A percentile compares a stretch with the other conserved stretches of the same genome.
Conservation (phyloP, 257 asterid genomes). For the Agastache rugosa region DNA sequence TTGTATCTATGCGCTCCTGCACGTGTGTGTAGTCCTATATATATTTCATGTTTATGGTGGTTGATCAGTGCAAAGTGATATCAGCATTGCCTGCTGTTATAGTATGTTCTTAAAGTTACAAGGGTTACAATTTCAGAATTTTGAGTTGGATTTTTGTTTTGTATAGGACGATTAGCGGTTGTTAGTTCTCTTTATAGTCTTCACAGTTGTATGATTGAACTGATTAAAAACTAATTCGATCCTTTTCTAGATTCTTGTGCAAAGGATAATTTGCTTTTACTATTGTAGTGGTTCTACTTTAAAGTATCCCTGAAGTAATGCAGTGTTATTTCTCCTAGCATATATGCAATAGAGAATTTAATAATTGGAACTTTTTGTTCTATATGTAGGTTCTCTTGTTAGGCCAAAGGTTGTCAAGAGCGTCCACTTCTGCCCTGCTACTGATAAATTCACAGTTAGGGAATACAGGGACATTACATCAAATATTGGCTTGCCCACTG, state of each 20-base stretch:
- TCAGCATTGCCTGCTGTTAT: background rate
- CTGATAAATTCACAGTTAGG: constrained; percentile 72
- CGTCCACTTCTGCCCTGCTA: constrained; percentile 87
- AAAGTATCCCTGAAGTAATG: background rate
- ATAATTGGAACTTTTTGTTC: constrained; percentile 21
- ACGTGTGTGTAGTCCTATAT: background rate
- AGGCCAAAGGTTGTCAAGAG: constrained; percentile 99
- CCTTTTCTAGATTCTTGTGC: background rate
- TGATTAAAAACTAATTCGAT: background rate
- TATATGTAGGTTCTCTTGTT: constrained; percentile 83
- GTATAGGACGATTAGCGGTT: background rate
- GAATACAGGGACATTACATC: constrained; percentile 95
- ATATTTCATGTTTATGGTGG: background rate
- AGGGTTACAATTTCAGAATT: background rate
- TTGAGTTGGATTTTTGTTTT: constrained; percentile 2
- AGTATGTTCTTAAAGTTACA: background rate
- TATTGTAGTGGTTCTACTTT: background rate
- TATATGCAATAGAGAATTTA: constrained; percentile 26
- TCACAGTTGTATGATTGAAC: background rate
- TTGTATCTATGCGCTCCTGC: background rate
- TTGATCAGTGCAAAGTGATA: background rate
- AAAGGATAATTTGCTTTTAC: background rate
- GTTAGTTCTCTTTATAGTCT: background rate
- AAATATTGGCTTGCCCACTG: constrained; percentile 92
- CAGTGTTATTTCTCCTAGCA: background rate